Evolutionary conservation across 257 asterid species (phyloP).

Genomic region (Agastache rugosa): DNA sequence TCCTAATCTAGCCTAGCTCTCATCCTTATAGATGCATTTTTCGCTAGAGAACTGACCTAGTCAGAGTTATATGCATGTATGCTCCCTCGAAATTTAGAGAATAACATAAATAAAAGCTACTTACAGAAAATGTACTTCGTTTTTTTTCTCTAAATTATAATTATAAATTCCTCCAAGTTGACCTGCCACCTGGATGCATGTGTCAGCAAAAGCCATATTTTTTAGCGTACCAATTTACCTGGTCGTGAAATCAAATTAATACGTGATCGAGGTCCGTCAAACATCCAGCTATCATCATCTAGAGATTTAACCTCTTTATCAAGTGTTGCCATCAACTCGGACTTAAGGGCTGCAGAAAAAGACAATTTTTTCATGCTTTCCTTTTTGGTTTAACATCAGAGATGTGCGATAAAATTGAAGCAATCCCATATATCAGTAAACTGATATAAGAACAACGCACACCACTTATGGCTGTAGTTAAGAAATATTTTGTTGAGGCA

Average conservation of each 20-base stretch:
- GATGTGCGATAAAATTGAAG: slow-evolving; percentile 5
- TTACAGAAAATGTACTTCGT: not conserved
- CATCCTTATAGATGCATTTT: not conserved
- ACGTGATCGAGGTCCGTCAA: slow-evolving; percentile 93
- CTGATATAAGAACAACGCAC: not conserved
- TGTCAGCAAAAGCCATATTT: not conserved
- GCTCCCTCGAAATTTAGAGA: not conserved
- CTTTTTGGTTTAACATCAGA: not conserved
- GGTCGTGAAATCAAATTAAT: slow-evolving; percentile 74
- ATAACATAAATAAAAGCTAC: not conserved
- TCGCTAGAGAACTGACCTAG: not conserved
- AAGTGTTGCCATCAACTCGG: slow-evolving; percentile 77
- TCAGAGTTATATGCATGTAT: not conserved
- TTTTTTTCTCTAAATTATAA: not conserved
- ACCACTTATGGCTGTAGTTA: not conserved
- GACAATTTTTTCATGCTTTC: slow-evolving; percentile 19
- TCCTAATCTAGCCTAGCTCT: not conserved
- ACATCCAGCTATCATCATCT: slow-evolving; percentile 98
- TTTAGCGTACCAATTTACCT: slow-evolving; percentile 45
- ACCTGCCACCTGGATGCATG: not conserved
- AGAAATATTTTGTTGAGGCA: not conserved
- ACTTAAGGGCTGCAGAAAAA: slow-evolving; percentile 64
- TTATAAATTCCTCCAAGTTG: not conserved
- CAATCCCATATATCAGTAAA: not conserved
- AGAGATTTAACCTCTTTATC: slow-evolving; percentile 85